Conservation (phyloP, 305 asterid genomes). For the Ajuga reptans region DNA sequence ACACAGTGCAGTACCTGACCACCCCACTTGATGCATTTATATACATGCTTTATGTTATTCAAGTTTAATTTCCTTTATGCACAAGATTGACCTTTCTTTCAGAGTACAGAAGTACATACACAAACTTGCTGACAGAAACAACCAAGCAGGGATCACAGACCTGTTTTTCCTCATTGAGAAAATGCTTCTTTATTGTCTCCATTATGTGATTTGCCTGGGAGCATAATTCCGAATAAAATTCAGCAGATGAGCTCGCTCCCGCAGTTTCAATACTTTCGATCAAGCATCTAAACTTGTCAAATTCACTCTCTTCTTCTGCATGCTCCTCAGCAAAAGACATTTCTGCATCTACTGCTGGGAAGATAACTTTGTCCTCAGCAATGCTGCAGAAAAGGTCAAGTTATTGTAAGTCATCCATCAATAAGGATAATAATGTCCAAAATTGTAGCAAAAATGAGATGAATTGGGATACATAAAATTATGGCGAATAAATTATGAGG, state of each 20-base stretch:
- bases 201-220: constrained; percentile 87
- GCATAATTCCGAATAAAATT: constrained; percentile 76
- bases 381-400: constrained; percentile 53
- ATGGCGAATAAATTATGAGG: too few relatives aligned
- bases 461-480: neutral
- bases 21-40: neutral
- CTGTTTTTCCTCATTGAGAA: constrained; percentile 83
- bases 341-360: constrained; percentile 90
- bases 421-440: constrained; percentile 11
- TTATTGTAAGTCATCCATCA: constrained; percentile 14
- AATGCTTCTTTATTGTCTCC: constrained; percentile 80
- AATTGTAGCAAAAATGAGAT: neutral
- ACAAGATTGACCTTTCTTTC: neutral
- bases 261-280: constrained; percentile 84
- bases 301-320: constrained; percentile 91
- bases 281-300: constrained; percentile 77
- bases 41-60: constrained; percentile 1
- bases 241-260: constrained; percentile 82
- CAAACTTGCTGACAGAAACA: constrained; percentile 10
- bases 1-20: neutral
- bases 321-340: constrained; percentile 91
- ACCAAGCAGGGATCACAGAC: constrained; percentile 30
- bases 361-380: constrained; percentile 96
- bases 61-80: neutral
- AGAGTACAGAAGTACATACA: neutral